These are phyloP conservation scores for Globisporangium okanoganense DNA, from an alignment of 352 stramenopile genomes.

Conservation along the genomic window DNA sequence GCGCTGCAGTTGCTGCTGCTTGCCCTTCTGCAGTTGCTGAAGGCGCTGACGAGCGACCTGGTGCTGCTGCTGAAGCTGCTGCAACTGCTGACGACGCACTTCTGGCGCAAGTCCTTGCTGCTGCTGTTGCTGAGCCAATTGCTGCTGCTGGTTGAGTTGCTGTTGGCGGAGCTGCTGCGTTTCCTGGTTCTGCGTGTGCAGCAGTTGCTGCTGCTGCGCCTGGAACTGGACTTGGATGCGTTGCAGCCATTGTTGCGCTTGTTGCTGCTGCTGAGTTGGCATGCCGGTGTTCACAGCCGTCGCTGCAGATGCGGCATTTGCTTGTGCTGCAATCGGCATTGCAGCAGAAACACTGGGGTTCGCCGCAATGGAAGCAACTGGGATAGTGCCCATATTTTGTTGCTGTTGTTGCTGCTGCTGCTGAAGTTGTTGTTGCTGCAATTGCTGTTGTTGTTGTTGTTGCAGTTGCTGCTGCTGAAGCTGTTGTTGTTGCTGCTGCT, in stretches of 20 bases:
- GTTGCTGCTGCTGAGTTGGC: conserved; percentile 47
- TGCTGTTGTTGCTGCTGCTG: conserved; percentile 14
- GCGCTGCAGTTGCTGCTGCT: conserved; percentile 75
- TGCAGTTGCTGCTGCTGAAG: conserved; percentile 12
- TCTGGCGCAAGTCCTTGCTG: conserved; percentile 59
- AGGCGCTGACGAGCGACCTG: conserved; percentile 57
- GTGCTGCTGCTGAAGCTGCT: conserved; percentile 77
- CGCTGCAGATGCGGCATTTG: conserved; percentile 9
- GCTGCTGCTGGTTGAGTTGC: conserved; percentile 73
- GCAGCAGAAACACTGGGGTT: conserved; percentile 9
- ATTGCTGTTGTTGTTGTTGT: conserved; percentile 12
- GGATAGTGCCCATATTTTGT: conserved; percentile 1
- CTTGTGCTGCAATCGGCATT: not conserved
- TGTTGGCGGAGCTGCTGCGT: conserved; percentile 72
- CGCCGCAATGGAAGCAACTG: conserved; percentile 8
- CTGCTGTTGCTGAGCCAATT: conserved; percentile 65
- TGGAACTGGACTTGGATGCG: conserved; percentile 82
- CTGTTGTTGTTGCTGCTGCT: conserved; percentile 33
- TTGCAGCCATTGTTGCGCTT: conserved; percentile 79
- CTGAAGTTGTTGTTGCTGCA: conserved; percentile 13
- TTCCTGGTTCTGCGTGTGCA: conserved; percentile 76
- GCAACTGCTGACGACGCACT: conserved; percentile 57
- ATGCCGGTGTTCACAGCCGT: conserved; percentile 19
- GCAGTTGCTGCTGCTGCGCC: conserved; percentile 64
- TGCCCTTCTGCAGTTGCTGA: conserved; percentile 74